Base-by-base conservation (phyloP, 768 basidiomycete genomes). In the Pleurotus cornucopiae region DNA sequence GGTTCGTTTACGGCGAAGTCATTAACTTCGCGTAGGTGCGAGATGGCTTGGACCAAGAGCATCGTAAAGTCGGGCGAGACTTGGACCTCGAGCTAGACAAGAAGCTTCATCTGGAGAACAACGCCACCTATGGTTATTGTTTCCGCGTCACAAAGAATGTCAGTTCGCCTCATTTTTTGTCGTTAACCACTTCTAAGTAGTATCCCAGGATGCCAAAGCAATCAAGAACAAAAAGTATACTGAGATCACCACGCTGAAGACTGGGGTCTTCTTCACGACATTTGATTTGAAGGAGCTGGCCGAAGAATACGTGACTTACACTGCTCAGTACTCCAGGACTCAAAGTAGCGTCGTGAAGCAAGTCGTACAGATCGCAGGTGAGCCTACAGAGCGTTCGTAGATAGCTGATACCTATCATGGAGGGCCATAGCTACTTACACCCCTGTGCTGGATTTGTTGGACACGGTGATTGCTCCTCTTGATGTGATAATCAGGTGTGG, bases 21-120 rank as follows among this genome's bases (percentile, higher is more conserved):
- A 46, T 23, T 51, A 38, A 20, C 26, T 46, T 20, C 26, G 12
- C 43, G 14, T 18, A 85, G 75, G 78, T 84, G 0, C 83, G 91
- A 26, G 92, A 94, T 64, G 83, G 82, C 0, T 73, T 99, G 14
- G 93, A 99, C 63, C 76, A 74, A 11, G 94, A 97, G 66, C 95
- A 98, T 68, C 70, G 74, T 5, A 64, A 74, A 1, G 86, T 84
- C 0, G 88, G 88, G 5, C 69, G 76, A 5, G 89, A 91, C 39
- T 76, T 98, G 5, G 81, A 78, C 6, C 62, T 99, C 7, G 94
- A 96, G 13, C 79, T 93, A 2, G 91, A 97, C 69, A 96, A 96
- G 74, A 98, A 98, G 72, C 71, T 98, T 9, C 97, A 98, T 69
- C 75, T 99, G 25, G 97, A 99, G 73, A 94, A 95, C 63, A 91